Evolutionary conservation across 257 asterid species (phyloP).

Genomic region (Solanum ossicruentum): DNA sequence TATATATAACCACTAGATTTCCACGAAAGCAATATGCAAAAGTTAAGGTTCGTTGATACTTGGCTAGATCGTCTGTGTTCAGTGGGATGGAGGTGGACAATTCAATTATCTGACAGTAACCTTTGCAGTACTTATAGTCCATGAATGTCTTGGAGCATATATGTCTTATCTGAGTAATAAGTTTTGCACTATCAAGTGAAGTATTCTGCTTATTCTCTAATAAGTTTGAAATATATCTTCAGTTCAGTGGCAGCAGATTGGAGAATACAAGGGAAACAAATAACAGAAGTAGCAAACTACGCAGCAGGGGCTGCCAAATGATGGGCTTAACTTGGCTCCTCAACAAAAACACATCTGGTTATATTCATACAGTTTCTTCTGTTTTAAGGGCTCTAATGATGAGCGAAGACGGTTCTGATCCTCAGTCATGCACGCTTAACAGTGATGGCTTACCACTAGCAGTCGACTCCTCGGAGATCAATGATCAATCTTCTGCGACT

Average conservation of each 20-base stretch:
- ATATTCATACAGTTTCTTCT: slow-evolving; percentile 93
- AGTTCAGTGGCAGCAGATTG: slow-evolving; percentile 54
- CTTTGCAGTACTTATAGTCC: neutral
- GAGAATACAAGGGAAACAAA: slow-evolving; percentile 14
- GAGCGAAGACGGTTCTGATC: slow-evolving; percentile 78
- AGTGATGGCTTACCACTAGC: slow-evolving; percentile 99
- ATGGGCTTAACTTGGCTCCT: slow-evolving; percentile 99
- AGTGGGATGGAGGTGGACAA: neutral
- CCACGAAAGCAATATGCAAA: neutral
- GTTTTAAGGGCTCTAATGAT: slow-evolving; percentile 88
- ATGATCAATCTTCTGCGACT: neutral
- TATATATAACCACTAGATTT: neutral
- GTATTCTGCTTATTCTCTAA: neutral
- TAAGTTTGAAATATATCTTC: neutral
- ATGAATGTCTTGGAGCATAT: neutral
- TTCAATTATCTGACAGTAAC: neutral
- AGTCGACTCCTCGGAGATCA: slow-evolving; percentile 80
- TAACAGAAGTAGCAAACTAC: slow-evolving; percentile 56
- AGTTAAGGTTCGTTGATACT: neutral
- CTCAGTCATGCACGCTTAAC: slow-evolving; percentile 87
- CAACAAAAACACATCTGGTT: slow-evolving; percentile 87
- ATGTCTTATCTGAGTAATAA: neutral
- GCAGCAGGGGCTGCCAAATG: slow-evolving; percentile 68
- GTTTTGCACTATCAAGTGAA: neutral
- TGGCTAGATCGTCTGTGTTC: neutral